phyloP scores from a whole-genome alignment of 441 rosid genomes.

The Jatropha multifida region DNA sequence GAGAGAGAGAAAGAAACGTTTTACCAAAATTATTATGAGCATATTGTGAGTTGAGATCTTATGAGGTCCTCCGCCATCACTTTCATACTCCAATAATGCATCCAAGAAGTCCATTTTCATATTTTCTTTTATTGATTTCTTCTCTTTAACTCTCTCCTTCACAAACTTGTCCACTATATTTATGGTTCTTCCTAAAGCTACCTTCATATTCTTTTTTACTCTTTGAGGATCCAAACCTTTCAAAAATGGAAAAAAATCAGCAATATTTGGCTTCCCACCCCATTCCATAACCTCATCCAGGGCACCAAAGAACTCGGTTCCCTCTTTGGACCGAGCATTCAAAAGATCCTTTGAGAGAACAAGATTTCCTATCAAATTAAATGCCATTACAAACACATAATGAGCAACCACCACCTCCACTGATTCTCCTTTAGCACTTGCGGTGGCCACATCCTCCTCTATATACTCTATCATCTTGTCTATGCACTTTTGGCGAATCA shows the following conservation, averaged over 20 bases:
- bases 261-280: constrained; percentile 21
- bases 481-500: constrained; percentile 7
- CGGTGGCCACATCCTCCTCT: constrained; percentile 6
- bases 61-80: constrained; percentile 29
- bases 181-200: constrained; percentile 10
- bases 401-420: constrained; percentile 15
- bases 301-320: constrained; percentile 20
- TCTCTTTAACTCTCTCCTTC: constrained; percentile 2
- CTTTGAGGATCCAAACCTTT: constrained; percentile 19
- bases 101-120: constrained; percentile 19
- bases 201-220: constrained; percentile 17
- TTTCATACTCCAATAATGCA: constrained; percentile 27
- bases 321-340: constrained; percentile 12
- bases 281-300: constrained; percentile 16
- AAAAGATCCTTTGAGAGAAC: constrained; percentile 21
- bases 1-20: neutral
- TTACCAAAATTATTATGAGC: constrained; percentile 45
- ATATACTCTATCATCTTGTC: constrained; percentile 11
- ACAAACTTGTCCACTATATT: constrained; percentile 7
- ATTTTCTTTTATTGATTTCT: neutral
- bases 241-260: constrained; percentile 20
- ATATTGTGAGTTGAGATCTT: constrained; percentile 28
- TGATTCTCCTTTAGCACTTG: constrained; percentile 9
- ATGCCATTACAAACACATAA: constrained; percentile 18
- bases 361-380: constrained; percentile 23